These are phyloP conservation scores for Toxicodendron radicans DNA, from an alignment of 345 rosid species.

Conservation along the genomic window DNA sequence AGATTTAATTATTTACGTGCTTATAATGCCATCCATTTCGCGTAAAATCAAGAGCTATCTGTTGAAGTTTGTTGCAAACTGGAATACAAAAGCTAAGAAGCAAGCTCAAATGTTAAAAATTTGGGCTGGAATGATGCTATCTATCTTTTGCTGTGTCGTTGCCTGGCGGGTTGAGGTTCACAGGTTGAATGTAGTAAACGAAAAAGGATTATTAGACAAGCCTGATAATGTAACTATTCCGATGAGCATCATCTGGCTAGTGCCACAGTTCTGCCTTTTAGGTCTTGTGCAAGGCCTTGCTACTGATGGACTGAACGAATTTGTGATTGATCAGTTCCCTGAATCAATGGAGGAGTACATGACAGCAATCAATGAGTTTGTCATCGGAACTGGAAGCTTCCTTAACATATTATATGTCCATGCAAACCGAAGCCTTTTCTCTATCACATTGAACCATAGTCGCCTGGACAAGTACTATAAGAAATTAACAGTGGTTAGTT, in stretches of 20 bases:
- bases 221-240: fast-evolving
- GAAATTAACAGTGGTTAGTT: neutral
- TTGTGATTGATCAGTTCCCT: neutral
- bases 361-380: neutral
- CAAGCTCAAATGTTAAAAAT: neutral
- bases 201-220: neutral
- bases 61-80: neutral
- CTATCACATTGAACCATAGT: neutral
- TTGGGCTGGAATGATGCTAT: neutral
- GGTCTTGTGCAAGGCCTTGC: slow-evolving; percentile 12
- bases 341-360: neutral
- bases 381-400: neutral
- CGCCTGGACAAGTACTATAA: slow-evolving; percentile 1
- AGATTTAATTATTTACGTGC: neutral
- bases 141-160: neutral
- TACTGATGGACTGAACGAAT: neutral
- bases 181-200: neutral
- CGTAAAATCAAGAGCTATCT: neutral
- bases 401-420: neutral
- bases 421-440: neutral
- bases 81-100: neutral
- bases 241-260: slow-evolving; percentile 5
- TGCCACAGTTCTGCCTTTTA: slow-evolving; percentile 15
- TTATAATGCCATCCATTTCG: neutral
- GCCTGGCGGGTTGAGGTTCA: slow-evolving; percentile 11